A percentile compares a stretch with the other conserved stretches of the same genome.
These are phyloP conservation scores for Aspergillus piperis DNA, from an alignment of 2,329 filamentous ascomycete genomes.

Conservation along the genomic window DNA sequence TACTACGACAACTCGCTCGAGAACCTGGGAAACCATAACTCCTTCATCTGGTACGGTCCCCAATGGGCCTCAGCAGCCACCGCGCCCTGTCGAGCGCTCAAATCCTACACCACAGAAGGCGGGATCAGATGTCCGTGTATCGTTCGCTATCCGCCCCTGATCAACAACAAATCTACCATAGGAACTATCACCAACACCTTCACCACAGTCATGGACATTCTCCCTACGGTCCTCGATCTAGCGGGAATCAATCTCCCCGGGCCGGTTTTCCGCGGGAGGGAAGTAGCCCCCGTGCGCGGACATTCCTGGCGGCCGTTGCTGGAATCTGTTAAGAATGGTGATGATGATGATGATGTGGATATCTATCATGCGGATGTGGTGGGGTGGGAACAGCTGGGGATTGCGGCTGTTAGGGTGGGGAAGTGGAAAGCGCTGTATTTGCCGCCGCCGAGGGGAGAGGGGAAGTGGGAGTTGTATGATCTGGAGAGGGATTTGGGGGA, in stretches of 20 bases:
- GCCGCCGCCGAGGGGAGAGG: slow-evolving; percentile 5
- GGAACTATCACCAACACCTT: not conserved
- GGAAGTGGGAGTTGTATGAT: slow-evolving; percentile 3
- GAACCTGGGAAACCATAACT: slow-evolving; percentile 53
- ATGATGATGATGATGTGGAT: not conserved
- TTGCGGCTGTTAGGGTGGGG: not conserved
- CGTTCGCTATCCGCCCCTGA: not conserved
- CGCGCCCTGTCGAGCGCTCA: not conserved
- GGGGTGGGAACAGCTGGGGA: slow-evolving; percentile 1
- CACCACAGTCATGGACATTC: not conserved
- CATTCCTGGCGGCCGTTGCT: slow-evolving; percentile 1
- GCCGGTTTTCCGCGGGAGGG: not conserved
- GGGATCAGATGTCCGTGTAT: not conserved
- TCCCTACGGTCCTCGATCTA: not conserved
- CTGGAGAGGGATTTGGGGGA: not conserved
- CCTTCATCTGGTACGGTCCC: slow-evolving; percentile 63
- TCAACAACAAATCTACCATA: not conserved
- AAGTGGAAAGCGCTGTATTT: slow-evolving; percentile 3
- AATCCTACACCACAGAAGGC: not conserved
- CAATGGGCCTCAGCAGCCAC: slow-evolving; percentile 51
- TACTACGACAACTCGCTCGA: slow-evolving; percentile 45
- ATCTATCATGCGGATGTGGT: not conserved
- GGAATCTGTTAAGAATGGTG: not conserved
- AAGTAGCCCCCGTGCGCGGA: not conserved
- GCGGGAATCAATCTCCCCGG: not conserved